Evolutionary conservation across 192 early-diverging fungal species (phyloP).

Genomic region (Coemansia javaensis): DNA sequence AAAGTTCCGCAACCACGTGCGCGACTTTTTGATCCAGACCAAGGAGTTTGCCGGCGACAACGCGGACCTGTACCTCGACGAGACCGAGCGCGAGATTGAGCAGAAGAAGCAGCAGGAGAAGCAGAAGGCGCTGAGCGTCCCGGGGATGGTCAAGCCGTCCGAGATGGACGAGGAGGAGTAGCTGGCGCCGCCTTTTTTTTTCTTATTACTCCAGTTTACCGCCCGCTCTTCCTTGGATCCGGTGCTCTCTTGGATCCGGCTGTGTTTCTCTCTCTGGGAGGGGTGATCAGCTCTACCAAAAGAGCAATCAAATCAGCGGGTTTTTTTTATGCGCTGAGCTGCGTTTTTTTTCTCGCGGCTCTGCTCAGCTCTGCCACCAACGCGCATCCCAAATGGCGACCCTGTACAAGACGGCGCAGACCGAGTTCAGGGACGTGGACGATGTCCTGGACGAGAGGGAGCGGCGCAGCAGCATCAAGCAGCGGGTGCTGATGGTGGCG

Average conservation of each 20-base stretch:
- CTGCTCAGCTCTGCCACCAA: too few species aligned
- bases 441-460: conserved; percentile 49
- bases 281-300: too few species aligned
- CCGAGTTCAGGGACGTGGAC: conserved; percentile 40
- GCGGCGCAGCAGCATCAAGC: conserved; percentile 71
- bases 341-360: neutral
- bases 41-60: conserved; percentile 92
- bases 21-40: conserved; percentile 93
- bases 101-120: conserved; percentile 72
- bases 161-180: conserved; percentile 59
- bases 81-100: conserved; percentile 81
- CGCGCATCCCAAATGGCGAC: too few species aligned
- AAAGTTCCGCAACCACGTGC: conserved; percentile 88
- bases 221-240: neutral
- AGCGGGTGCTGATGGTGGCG: conserved; percentile 82
- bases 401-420: conserved; percentile 42
- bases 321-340: neutral
- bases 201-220: neutral
- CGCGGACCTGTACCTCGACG: conserved; percentile 80
- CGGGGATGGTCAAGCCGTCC: conserved; percentile 95
- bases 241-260: too few species aligned
- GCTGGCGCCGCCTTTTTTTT: conserved; percentile 3
- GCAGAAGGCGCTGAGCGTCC: conserved; percentile 79
- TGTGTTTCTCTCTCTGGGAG: too few species aligned
- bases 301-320: too few species aligned